phyloP scores from a whole-genome alignment of 345 rosid genomes.

The Isatis tinctoria region DNA sequence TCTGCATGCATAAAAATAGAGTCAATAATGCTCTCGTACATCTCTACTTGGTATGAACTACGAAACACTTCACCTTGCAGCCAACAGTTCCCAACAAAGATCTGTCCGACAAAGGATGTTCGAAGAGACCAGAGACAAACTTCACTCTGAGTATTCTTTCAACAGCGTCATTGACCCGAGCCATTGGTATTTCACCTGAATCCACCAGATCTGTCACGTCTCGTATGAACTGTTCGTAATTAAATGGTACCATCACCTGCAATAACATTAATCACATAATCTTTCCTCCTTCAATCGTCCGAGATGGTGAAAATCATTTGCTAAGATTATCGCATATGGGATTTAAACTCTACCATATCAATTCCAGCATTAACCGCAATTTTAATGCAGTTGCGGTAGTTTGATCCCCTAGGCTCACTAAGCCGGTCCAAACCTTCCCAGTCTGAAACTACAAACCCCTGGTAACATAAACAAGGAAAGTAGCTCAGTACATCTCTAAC shows the following conservation, averaged over 20 bases:
- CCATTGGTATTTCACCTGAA: constrained; percentile 64
- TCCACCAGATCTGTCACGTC: constrained; percentile 53
- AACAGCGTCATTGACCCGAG: constrained; percentile 81
- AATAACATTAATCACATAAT: background rate
- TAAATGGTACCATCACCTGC: constrained; percentile 62
- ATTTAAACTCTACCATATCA: constrained; percentile 59
- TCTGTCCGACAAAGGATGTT: constrained; percentile 66
- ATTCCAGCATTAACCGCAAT: constrained; percentile 78
- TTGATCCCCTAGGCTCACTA: constrained; percentile 55
- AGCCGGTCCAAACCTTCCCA: constrained; percentile 83
- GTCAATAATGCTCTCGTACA: background rate
- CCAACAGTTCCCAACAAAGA: constrained; percentile 64
- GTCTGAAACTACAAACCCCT: constrained; percentile 83
- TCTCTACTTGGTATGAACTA: background rate
- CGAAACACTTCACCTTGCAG: constrained; percentile 53
- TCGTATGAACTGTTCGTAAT: constrained; percentile 44
- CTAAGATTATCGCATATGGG: background rate
- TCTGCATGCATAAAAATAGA: constrained; percentile 37
- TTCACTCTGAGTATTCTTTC: constrained; percentile 86
- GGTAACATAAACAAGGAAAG: constrained; percentile 10
- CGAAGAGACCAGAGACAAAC: constrained; percentile 76
- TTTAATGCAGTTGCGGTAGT: constrained; percentile 56
- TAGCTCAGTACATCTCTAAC: background rate
- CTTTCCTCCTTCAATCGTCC: constrained; percentile 23
- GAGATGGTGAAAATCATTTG: background rate